These are phyloP conservation scores for Acanthamoeba lugdunensis DNA, from an alignment of 208 protist species.

Conservation along the genomic window DNA sequence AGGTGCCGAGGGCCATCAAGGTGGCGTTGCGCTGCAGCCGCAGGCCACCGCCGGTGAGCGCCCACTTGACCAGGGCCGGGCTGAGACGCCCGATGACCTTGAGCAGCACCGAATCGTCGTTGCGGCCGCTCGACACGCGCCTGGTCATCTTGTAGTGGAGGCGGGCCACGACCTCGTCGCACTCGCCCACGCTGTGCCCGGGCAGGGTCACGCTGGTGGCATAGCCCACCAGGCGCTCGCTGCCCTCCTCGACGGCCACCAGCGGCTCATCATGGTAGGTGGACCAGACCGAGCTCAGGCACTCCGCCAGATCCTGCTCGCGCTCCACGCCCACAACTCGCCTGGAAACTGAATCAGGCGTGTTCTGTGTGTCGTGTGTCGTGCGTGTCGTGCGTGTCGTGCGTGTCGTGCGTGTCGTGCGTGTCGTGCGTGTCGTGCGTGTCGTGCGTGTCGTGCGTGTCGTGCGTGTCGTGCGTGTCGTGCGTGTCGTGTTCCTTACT, in stretches of 20 bases:
- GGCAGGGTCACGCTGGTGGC: conserved; percentile 2
- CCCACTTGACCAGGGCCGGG: conserved; percentile 39
- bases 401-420: too few relatives aligned
- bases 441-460: too few relatives aligned
- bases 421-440: too few relatives aligned
- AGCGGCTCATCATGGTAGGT: conserved; percentile 41
- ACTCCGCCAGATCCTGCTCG: conserved; percentile 1
- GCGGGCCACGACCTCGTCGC: conserved; percentile 56
- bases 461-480: too few relatives aligned
- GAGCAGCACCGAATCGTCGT: conserved; percentile 37
- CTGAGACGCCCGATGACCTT: conserved; percentile 44
- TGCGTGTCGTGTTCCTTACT: neutral
- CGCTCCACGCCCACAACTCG: conserved; percentile 59
- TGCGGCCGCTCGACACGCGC: neutral
- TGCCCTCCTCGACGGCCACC: neutral
- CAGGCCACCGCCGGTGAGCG: conserved; percentile 14
- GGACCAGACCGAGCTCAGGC: conserved; percentile 21
- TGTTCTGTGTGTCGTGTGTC: too few relatives aligned
- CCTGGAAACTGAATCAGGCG: neutral
- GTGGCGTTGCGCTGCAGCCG: conserved; percentile 15
- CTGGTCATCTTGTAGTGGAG: conserved; percentile 53
- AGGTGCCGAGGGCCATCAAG: conserved; percentile 30
- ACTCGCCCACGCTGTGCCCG: conserved; percentile 58
- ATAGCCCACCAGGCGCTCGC: conserved; percentile 23
- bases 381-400: too few relatives aligned